Evolutionary conservation across 495 filamentous ascomycete species (phyloP).

Genomic region (Parathielavia appendiculata): DNA sequence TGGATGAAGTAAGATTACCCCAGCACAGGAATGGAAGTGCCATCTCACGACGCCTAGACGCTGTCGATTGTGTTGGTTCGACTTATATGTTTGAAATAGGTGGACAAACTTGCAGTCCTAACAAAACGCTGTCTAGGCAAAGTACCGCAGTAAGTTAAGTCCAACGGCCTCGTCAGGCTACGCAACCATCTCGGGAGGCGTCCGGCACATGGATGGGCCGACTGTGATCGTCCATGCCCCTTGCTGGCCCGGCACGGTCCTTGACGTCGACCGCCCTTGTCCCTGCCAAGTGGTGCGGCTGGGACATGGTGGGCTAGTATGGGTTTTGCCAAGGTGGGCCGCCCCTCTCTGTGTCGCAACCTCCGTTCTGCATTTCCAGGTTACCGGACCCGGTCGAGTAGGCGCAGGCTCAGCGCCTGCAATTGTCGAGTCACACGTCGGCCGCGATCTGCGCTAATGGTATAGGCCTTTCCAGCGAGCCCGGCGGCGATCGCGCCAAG

Average conservation of each 20-base stretch:
- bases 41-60: no score
- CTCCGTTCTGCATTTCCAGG: not conserved
- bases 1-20: not conserved
- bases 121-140: no score
- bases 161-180: not conserved
- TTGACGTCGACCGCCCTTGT: not conserved
- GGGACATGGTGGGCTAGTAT: not conserved
- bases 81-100: no score
- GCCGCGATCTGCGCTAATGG: conserved; percentile 1
- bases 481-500: conserved; percentile 8
- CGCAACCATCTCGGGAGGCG: conserved; percentile 1
- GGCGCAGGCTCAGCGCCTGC: not conserved
- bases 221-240: conserved; percentile 7
- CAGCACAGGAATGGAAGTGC: no score
- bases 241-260: conserved; percentile 9
- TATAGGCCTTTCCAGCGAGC: not conserved
- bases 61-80: no score
- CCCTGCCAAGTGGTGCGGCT: conserved; percentile 18
- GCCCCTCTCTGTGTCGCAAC: not conserved
- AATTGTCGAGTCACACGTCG: conserved; percentile 6
- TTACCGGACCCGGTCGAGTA: not conserved
- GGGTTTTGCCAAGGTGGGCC: conserved; percentile 8
- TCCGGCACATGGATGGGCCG: not conserved
- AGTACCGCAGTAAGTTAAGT: no score
- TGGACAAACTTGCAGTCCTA: no score